Conservation (phyloP, 2,329 filamentous ascomycete species). For the Exutisphaerella laricina region DNA sequence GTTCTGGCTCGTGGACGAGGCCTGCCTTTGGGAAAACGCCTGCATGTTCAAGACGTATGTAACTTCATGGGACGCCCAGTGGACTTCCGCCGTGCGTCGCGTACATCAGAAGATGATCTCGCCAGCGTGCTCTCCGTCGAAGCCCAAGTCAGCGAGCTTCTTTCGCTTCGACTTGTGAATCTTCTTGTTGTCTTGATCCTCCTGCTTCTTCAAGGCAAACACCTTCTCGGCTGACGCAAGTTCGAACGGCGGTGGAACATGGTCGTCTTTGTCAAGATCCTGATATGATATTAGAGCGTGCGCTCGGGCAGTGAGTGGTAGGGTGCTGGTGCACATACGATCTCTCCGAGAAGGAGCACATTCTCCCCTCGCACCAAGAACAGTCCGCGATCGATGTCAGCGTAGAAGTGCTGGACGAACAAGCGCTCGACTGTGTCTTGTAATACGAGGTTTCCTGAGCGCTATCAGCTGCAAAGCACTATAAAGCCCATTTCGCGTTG, state of each 20-base stretch:
- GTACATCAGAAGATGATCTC: slow-evolving; percentile 61
- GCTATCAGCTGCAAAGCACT: slow-evolving; percentile 5
- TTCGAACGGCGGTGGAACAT: slow-evolving; percentile 65
- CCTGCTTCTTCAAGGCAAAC: slow-evolving; percentile 65
- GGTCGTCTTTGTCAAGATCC: slow-evolving; percentile 93
- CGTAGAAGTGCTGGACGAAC: slow-evolving; percentile 69
- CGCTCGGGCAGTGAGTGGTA: slow-evolving; percentile 7
- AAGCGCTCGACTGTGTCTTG: slow-evolving; percentile 89
- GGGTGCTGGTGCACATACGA: slow-evolving; percentile 44
- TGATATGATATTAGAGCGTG: slow-evolving; percentile 22
- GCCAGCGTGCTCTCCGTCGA: slow-evolving; percentile 74
- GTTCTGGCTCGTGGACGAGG: slow-evolving; percentile 1
- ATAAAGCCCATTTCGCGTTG: not conserved
- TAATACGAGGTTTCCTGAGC: slow-evolving; percentile 81
- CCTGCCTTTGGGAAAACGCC: slow-evolving; percentile 20
- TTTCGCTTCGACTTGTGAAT: slow-evolving; percentile 66
- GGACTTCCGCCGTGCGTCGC: slow-evolving; percentile 2
- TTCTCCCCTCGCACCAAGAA: slow-evolving; percentile 95
- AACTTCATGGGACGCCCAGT: slow-evolving; percentile 19
- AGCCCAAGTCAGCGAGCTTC: slow-evolving; percentile 72
- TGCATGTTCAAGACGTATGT: slow-evolving; percentile 35
- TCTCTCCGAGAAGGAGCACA: slow-evolving; percentile 90
- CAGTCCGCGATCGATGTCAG: slow-evolving; percentile 77
- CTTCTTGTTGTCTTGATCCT: slow-evolving; percentile 62
- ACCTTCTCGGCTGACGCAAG: slow-evolving; percentile 64